Percentiles rank a stretch among this genome's conserved stretches.
These are phyloP conservation scores for Artemisia princeps DNA, from an alignment of 140 eudicot species.

Conservation along the genomic window DNA sequence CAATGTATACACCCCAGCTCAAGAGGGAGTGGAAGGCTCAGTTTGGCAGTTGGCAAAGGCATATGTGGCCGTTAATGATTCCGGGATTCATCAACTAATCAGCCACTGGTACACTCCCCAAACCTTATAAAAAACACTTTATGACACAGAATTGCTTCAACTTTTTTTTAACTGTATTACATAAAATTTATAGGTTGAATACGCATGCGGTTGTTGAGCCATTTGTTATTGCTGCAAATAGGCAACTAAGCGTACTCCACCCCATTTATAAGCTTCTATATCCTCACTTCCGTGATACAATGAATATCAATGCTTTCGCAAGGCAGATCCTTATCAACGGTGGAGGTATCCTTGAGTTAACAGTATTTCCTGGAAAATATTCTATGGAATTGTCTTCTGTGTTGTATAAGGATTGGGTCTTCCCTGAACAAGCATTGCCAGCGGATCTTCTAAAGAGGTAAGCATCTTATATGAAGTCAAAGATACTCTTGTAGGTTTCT, in stretches of 20 bases:
- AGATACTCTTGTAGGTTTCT: neutral
- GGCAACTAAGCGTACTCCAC: slow-evolving; percentile 68
- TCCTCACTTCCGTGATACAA: slow-evolving; percentile 60
- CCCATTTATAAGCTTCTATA: slow-evolving; percentile 63
- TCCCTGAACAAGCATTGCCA: slow-evolving; percentile 67
- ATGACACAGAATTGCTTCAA: neutral
- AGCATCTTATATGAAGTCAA: neutral
- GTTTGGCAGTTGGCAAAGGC: slow-evolving; percentile 60
- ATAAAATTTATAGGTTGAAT: slow-evolving; percentile 33
- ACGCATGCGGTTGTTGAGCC: slow-evolving; percentile 73
- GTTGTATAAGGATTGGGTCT: slow-evolving; percentile 52
- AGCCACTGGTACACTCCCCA: slow-evolving; percentile 44
- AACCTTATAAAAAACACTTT: neutral
- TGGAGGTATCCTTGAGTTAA: slow-evolving; percentile 56
- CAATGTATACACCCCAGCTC: slow-evolving; percentile 43
- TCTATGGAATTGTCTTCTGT: slow-evolving; percentile 45
- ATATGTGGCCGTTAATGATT: slow-evolving; percentile 42
- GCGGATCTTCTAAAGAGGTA: slow-evolving; percentile 60
- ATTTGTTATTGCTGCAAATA: slow-evolving; percentile 56
- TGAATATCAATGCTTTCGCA: slow-evolving; percentile 56
- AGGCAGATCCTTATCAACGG: slow-evolving; percentile 54
- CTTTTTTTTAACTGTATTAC: neutral
- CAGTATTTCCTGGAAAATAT: slow-evolving; percentile 47
- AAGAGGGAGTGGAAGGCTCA: slow-evolving; percentile 41
- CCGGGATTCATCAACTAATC: slow-evolving; percentile 51